A percentile compares a stretch with the other conserved stretches of the same genome.
These are phyloP conservation scores for Boletus sp. DNA, from an alignment of 768 basidiomycete species.

Conservation along the genomic window DNA sequence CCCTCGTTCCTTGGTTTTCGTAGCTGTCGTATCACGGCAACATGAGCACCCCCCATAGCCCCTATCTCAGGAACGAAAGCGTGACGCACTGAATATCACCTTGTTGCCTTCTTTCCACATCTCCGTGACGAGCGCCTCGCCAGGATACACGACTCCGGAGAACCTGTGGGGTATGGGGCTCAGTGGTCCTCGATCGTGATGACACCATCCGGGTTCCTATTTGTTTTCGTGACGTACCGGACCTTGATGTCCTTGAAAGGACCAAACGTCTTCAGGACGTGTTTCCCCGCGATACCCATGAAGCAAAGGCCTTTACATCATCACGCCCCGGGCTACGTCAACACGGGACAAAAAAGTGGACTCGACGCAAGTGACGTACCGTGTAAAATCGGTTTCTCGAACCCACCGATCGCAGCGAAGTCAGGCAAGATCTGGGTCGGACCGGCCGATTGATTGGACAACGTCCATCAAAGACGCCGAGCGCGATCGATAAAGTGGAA, in stretches of 20 bases:
- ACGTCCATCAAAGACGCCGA: not conserved
- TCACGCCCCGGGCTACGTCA: not conserved
- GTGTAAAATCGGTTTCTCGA: slow-evolving; percentile 85
- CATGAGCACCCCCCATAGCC: not conserved
- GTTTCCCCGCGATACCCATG: slow-evolving; percentile 92
- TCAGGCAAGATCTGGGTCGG: slow-evolving; percentile 75
- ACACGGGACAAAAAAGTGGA: not conserved
- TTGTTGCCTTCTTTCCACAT: slow-evolving; percentile 98
- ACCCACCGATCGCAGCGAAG: slow-evolving; percentile 94
- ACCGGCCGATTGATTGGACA: slow-evolving; percentile 2
- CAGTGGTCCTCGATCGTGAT: not conserved
- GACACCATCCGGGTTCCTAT: not conserved
- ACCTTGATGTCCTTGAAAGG: slow-evolving; percentile 92
- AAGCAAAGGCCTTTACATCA: slow-evolving; percentile 63
- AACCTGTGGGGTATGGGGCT: slow-evolving; percentile 48
- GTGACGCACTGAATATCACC: slow-evolving; percentile 84
- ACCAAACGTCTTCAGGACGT: slow-evolving; percentile 86
- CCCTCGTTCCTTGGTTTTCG: slow-evolving; percentile 86
- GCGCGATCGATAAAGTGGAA: not conserved
- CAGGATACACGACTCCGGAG: slow-evolving; percentile 89
- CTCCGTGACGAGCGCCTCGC: slow-evolving; percentile 91
- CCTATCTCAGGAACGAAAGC: not conserved
- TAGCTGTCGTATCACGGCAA: slow-evolving; percentile 42
- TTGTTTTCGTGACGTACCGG: slow-evolving; percentile 47
- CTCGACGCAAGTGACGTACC: slow-evolving; percentile 33